These are phyloP conservation scores for Neonectria neomacrospora DNA, from an alignment of 2,329 filamentous ascomycete species.

Conservation along the genomic window DNA sequence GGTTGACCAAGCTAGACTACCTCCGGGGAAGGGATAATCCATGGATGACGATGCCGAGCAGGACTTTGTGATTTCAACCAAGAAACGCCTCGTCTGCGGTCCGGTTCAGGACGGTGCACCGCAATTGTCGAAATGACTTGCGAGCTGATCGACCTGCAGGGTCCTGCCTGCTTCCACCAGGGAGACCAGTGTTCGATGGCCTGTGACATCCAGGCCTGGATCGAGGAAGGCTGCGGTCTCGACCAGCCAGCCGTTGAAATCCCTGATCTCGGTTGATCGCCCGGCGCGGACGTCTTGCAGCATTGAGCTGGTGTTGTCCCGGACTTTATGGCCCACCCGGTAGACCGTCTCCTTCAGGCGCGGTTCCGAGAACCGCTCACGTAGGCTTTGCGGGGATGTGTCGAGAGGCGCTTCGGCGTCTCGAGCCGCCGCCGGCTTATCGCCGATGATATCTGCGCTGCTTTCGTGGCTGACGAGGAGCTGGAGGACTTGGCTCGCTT, in stretches of 20 bases:
- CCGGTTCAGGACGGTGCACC: conserved; percentile 28
- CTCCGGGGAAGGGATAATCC: conserved; percentile 14
- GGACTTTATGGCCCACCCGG: conserved; percentile 59
- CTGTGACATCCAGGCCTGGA: conserved; percentile 48
- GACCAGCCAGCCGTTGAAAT: conserved; percentile 70
- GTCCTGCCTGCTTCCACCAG: conserved; percentile 54
- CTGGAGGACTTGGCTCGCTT: conserved; percentile 79
- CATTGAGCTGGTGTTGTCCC: conserved; percentile 70
- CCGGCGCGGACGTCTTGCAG: conserved; percentile 66
- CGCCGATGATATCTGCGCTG: conserved; percentile 52
- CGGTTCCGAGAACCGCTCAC: conserved; percentile 56
- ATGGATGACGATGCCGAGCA: conserved; percentile 29
- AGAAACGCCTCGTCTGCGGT: conserved; percentile 30
- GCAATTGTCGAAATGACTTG: conserved; percentile 38
- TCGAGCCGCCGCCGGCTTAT: neutral
- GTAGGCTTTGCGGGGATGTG: conserved; percentile 34
- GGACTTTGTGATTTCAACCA: conserved; percentile 27
- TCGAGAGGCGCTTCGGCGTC: conserved; percentile 24
- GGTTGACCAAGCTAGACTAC: conserved; percentile 6
- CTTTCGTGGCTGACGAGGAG: conserved; percentile 71
- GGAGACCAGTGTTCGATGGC: conserved; percentile 55
- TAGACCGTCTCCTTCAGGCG: conserved; percentile 59
- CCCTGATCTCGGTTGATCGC: conserved; percentile 64
- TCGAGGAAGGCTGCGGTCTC: conserved; percentile 57
- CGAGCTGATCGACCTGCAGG: conserved; percentile 51